Conservation (phyloP, 2,329 filamentous ascomycete species). For the Alternaria solani region DNA sequence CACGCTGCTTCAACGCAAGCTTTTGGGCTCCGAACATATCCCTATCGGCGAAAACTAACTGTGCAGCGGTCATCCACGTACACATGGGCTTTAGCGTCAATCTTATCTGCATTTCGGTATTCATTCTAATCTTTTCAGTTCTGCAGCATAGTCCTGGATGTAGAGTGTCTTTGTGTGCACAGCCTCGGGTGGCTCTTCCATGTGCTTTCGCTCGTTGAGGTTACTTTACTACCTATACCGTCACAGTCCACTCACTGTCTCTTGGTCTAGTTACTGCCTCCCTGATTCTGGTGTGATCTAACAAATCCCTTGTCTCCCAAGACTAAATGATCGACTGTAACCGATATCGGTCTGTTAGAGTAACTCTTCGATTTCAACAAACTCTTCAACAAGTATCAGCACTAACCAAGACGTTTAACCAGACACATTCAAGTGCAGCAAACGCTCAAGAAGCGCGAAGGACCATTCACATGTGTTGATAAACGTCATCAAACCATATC, state of each 20-base stretch:
- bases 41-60: not conserved
- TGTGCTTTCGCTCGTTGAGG: not conserved
- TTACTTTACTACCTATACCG: not conserved
- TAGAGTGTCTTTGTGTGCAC: not conserved
- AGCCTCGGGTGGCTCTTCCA: not conserved
- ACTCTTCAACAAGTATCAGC: not conserved
- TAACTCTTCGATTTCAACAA: accelerated
- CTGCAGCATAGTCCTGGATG: not conserved
- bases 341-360: not conserved
- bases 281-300: not conserved
- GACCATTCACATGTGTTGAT: constrained; percentile 2
- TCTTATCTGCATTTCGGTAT: not conserved
- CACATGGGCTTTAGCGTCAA: not conserved
- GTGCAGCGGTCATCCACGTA: not conserved
- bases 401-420: not conserved
- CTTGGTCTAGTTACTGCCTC: not conserved
- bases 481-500: constrained; percentile 14
- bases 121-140: not conserved
- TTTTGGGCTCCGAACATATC: not conserved
- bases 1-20: not conserved
- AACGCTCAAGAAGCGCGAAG: not conserved
- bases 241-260: not conserved
- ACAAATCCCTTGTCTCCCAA: not conserved
- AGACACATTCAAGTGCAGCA: not conserved
- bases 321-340: not conserved